phyloP scores from a whole-genome alignment of 2,329 filamentous ascomycete genomes.

The Mollisia scopiformis region DNA sequence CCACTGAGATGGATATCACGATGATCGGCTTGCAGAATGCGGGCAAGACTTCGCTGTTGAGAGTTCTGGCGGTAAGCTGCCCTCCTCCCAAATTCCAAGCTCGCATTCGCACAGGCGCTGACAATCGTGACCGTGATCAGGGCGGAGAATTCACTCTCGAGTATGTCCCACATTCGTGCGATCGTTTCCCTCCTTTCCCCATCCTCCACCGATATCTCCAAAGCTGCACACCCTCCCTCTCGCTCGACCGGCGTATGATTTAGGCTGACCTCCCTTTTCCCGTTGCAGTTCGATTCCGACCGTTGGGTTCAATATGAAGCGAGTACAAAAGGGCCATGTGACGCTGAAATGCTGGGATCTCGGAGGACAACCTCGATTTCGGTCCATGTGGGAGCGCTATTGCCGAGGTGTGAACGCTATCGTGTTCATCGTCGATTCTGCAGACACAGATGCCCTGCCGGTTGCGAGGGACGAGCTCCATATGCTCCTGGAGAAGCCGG shows the following conservation, averaged over 20 bases:
- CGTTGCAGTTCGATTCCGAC: conserved; percentile 87
- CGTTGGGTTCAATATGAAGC: conserved; percentile 99
- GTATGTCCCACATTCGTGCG: conserved; percentile 60
- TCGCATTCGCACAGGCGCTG: conserved; percentile 35
- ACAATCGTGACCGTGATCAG: conserved; percentile 52
- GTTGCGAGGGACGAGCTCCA: conserved; percentile 93
- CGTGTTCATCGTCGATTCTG: conserved; percentile 97
- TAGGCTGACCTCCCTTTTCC: conserved; percentile 41
- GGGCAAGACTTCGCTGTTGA: conserved; percentile 92
- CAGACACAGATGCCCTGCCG: conserved; percentile 78
- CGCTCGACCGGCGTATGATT: background rate
- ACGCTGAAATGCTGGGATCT: conserved; percentile 99
- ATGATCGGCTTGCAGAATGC: conserved; percentile 99
- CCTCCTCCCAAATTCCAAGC: conserved; percentile 25
- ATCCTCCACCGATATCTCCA: background rate
- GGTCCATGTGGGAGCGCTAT: conserved; percentile 99
- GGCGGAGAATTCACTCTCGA: conserved; percentile 98
- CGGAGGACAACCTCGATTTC: conserved; percentile 93
- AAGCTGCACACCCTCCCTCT: conserved; percentile 2
- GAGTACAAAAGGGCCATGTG: conserved; percentile 96
- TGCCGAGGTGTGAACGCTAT: conserved; percentile 97
- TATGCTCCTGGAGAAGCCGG: conserved; percentile 80
- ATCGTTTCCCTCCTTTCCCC: background rate
- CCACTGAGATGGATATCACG: conserved; percentile 99
- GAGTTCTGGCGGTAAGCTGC: conserved; percentile 86